Conservation (phyloP, 495 filamentous ascomycete species). For the Penicillium macrosclerotiorum region DNA sequence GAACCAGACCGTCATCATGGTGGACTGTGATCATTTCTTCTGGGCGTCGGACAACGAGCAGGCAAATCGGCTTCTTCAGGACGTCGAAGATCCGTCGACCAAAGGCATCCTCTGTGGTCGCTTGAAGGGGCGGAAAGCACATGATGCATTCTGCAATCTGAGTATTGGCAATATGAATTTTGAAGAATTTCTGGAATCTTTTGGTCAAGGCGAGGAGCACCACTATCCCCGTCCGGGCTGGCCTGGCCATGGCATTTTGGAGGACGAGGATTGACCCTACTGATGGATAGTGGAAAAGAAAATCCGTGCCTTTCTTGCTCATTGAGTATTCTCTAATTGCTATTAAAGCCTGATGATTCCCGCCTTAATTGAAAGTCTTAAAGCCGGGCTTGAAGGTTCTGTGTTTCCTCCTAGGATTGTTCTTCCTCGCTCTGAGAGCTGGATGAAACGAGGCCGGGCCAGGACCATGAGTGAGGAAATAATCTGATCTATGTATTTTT, state of each 20-base stretch:
- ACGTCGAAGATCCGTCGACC: neutral
- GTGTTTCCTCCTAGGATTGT: too few relatives aligned
- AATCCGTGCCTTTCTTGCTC: too few relatives aligned
- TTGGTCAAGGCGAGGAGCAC: constrained; percentile 6
- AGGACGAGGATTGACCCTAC: neutral
- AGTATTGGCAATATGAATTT: constrained; percentile 2
- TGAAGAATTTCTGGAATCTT: constrained; percentile 3
- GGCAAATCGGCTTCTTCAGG: constrained; percentile 3
- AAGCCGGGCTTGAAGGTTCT: too few relatives aligned
- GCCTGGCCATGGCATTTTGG: constrained; percentile 6
- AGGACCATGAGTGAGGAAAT: too few relatives aligned
- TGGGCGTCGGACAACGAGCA: neutral
- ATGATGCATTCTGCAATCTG: neutral
- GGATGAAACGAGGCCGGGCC: too few relatives aligned
- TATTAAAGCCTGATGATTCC: too few relatives aligned
- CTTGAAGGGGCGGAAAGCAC: constrained; percentile 5
- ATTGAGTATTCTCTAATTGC: too few relatives aligned
- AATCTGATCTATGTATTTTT: too few relatives aligned
- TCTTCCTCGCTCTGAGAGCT: too few relatives aligned
- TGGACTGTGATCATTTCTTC: neutral
- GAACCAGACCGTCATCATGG: constrained; percentile 5
- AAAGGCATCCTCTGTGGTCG: constrained; percentile 9
- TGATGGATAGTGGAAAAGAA: neutral
- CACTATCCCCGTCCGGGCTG: constrained; percentile 6
- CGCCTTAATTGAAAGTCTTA: too few relatives aligned